Evolutionary conservation across 2,329 filamentous ascomycete species (phyloP), one percentile per base, ranked within the genome.

Genomic region (Pseudogymnoascus sp.): DNA sequence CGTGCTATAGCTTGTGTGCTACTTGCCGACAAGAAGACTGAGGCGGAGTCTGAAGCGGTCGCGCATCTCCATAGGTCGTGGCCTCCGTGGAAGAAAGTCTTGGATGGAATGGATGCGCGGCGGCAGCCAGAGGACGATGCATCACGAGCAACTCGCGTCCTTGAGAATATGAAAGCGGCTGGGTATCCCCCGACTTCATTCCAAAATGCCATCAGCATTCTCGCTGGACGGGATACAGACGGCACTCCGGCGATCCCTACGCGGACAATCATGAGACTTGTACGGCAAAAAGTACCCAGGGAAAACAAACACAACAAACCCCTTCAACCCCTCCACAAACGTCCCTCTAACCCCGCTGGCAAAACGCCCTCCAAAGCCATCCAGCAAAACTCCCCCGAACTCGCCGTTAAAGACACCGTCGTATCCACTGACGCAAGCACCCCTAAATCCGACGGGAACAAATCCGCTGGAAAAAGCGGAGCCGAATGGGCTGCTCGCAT

Each of bases 101-200:
- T 81, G 63, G 81, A 87, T 67, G 84, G 84, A 1, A 80, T 83
- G 64, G 85, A 88, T 68, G 84, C 84, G 65, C 76, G 74, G 59
- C 76, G 78, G 59, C 76, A 77, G 4, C 74, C 74, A 1, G 77
- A 82, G 48, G 81, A 84, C 27, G 81, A 81, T 63, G 75, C 79
- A 65, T 84, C 82, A 62, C 77, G 84, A 61, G 79, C 79, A 41
- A 76, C 82, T 7, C 77, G 76, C 63, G 83, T 82, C 0, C 79
- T 84, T 4, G 72, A 78, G 39, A 76, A 83, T 63, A 81, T 82
- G 75, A 79, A 78, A 65, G 81, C 83, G 66, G 80, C 83, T 12
- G 85, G 85, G 0, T 87, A 84, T 65, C 55, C 55, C 39, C 70
- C 73, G 2, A 68, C 73, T 5, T 69, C 76, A 2, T 71, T 77